These are phyloP conservation scores for Backusella circina DNA, from an alignment of 192 early-diverging fungal species.

Conservation along the genomic window DNA sequence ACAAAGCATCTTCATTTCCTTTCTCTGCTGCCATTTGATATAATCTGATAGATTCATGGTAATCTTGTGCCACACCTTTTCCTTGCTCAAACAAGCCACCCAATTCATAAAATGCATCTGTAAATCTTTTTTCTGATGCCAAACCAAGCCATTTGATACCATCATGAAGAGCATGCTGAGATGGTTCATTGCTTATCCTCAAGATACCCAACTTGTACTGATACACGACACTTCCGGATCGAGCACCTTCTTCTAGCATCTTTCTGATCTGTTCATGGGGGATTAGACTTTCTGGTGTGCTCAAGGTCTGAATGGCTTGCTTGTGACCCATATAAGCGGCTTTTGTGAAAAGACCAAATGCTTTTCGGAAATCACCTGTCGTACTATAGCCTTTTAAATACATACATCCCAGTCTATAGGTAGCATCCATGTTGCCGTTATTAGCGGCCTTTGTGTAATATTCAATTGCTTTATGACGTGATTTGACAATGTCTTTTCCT, in stretches of 20 bases:
- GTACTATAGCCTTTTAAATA: neutral
- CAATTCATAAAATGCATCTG: neutral
- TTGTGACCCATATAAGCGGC: neutral
- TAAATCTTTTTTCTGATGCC: neutral
- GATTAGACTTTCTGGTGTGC: neutral
- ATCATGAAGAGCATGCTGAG: neutral
- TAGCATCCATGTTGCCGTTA: conserved; percentile 18
- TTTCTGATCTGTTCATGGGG: neutral
- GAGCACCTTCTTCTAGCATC: neutral
- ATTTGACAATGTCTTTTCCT: conserved; percentile 16
- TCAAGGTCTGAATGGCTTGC: neutral
- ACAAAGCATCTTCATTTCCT: neutral
- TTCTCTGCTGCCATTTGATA: neutral
- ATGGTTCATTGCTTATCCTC: neutral
- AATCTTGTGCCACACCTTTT: neutral
- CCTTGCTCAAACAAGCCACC: neutral
- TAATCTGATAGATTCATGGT: neutral
- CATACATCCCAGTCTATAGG: neutral
- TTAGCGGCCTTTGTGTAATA: conserved; percentile 17
- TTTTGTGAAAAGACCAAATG: neutral
- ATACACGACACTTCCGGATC: neutral
- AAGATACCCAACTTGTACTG: neutral
- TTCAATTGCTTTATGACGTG: conserved; percentile 22
- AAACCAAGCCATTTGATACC: neutral
- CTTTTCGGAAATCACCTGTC: neutral